A percentile compares a stretch with the other conserved stretches of the same genome.
These are phyloP conservation scores for Pythium diclinum DNA, from an alignment of 352 stramenopile genomes.

Conservation along the genomic window DNA sequence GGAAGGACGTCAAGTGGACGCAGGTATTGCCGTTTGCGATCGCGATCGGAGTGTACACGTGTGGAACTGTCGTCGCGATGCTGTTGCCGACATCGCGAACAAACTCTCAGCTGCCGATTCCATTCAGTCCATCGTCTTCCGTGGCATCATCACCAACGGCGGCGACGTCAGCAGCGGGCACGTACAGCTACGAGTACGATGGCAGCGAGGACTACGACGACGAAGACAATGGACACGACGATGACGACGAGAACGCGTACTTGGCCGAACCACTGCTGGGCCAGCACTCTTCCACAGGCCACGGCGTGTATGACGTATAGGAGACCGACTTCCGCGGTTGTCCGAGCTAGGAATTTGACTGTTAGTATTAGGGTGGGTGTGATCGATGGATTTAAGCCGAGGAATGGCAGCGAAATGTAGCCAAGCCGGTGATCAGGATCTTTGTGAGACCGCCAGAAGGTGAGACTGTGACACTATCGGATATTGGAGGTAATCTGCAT, in stretches of 20 bases:
- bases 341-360: too few species aligned
- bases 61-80: conserved; percentile 48
- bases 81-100: conserved; percentile 31
- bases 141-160: conserved; percentile 41
- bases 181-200: conserved; percentile 24
- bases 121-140: conserved; percentile 38
- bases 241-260: conserved; percentile 33
- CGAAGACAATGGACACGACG: conserved; percentile 31
- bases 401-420: background rate
- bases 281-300: conserved; percentile 3
- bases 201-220: conserved; percentile 28
- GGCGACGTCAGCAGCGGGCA: conserved; percentile 10
- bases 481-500: background rate
- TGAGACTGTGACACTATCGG: background rate
- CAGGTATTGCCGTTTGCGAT: conserved; percentile 59
- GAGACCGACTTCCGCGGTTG: background rate
- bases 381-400: too few species aligned
- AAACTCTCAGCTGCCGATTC: conserved; percentile 27
- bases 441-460: background rate
- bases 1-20: conserved; percentile 36
- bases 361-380: background rate
- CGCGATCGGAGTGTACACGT: conserved; percentile 46
- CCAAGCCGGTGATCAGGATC: background rate
- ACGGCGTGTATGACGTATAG: conserved; percentile 15
- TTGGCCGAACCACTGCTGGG: conserved; percentile 51